Evolutionary conservation across 345 rosid genomes (phyloP), one percentile per base, ranked within the genome.

Genomic region (Angophora floribunda): DNA sequence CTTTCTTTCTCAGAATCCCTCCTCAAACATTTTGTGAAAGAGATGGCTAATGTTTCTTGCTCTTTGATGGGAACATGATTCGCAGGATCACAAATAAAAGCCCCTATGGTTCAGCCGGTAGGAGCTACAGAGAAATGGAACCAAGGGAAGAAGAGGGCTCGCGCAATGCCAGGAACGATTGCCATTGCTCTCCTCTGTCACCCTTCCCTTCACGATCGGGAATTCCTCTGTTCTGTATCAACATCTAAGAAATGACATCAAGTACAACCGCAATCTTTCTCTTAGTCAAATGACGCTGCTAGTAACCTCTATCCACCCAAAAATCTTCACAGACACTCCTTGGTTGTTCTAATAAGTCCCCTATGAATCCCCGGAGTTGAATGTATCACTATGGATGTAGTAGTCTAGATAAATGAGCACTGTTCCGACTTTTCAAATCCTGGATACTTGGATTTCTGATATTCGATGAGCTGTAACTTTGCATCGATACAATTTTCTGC

Each of bases 161-260:
- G 90, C 4, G 47, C 3, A 24, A 30, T 24, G 59, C 55, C 14
- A 4, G 79, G 79, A 19, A 57, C 19, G n/a, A 51, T 88, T 6
- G n/a, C 11, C 87, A 22, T 26, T 51, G 44, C 85, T 45, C 86
- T 85, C 84, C 89, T 85, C 89, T 91, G 50, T 90, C 93, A 13
- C 92, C 93, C 36, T 90, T 92, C 80, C 91, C 93, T 55, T 90
- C 90, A 5, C 67, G 87, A n/a, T 87, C 88, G 52, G 91, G 90
- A 12, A 12, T 90, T 52, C 41, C 84, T 89, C 65, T 88, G 82
- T 61, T 85, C 89, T 30, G 82, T 86, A 15, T 80, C 86, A 28
- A 10, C 88, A 7, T 8, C 61, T 22, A 86, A 86, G 32, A 49
- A 59, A n/a, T 45, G 44, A 14, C 49, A 80, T 49, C 36, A 22